Percentiles rank a stretch among this genome's conserved stretches.
Evolutionary conservation across 1,139 yeast species (phyloP).

Genomic region (Magnusiomyces ingens): DNA sequence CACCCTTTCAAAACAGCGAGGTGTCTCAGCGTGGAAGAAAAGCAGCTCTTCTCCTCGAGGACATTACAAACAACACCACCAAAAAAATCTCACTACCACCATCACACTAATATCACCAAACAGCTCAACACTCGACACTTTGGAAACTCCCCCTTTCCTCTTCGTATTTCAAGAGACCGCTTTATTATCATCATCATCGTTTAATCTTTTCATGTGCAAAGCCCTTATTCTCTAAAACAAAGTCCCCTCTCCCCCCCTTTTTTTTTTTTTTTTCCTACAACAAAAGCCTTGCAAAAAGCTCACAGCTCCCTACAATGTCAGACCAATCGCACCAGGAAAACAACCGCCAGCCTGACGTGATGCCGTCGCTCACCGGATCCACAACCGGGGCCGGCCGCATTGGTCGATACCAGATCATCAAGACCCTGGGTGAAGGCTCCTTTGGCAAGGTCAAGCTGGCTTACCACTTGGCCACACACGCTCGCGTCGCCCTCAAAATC

Average conservation of each 20-base stretch:
- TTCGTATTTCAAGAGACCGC: too few species aligned
- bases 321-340: neutral
- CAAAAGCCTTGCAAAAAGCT: neutral
- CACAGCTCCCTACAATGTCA: neutral
- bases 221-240: too few species aligned
- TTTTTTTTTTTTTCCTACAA: neutral
- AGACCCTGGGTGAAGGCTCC: conserved; percentile 95
- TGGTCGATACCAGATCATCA: conserved; percentile 90
- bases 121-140: too few species aligned
- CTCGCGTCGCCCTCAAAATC: conserved; percentile 88
- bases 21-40: too few species aligned
- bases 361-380: conserved; percentile 21
- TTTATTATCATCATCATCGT: too few species aligned
- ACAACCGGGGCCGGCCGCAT: conserved; percentile 39
- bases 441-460: conserved; percentile 97
- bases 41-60: too few species aligned
- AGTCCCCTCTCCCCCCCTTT: too few species aligned
- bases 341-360: conserved; percentile 18
- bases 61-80: neutral
- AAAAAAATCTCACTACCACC: neutral
- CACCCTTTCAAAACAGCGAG: too few species aligned
- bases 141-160: too few species aligned
- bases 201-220: too few species aligned
- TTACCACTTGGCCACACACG: conserved; percentile 87
- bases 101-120: neutral